Base-by-base conservation (phyloP, 1,139 yeast genomes). In the Suhomyces bribrorum region DNA sequence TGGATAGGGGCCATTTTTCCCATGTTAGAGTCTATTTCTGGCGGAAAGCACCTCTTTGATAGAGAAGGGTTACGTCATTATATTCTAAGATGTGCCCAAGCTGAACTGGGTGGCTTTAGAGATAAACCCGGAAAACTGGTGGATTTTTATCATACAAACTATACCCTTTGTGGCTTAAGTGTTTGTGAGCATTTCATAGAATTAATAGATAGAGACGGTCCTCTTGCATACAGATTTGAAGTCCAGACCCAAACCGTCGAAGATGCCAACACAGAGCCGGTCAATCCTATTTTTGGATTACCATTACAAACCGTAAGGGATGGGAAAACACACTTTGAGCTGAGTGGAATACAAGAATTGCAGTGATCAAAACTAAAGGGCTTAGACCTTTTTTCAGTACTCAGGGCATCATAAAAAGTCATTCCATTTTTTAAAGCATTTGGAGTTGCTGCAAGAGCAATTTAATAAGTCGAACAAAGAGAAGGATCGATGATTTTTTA, bases 91-190 rank as follows among this genome's bases (percentile, higher is more conserved):
- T 88, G 96, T 56, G 81, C 95, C 44, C 98, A 92, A 59, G 61
- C 59, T 16, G 55, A 61, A 5, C 48, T 46, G 3, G 96, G 96
- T 2, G 97, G 98, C 0, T 67, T 92, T 23, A 65, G 83, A 34
- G 99, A 92, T 57, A 94, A 92, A 57, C 98, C 98, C 0, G 89
- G 88, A 1, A 79, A 77, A 46, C 54, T 63, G 8, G 81, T 94
- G 0, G 99, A 92, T 57, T 85, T 83, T 37, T 94, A 92, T 59
- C 99, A 92, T 56, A 83, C 97, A 2, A 89, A 90, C 57, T 94
- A 92, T 56, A 79, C 83, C 0, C 63, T 90, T 3, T 66, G 85
- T 38, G 98, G 98, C 0, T 64, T 92, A 26, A 78, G 95, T 30
- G 69, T 80, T 28, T 73, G 84, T 5, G 92, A 87, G 49, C 72